Evolutionary conservation across 225 moss, liverwort and hornwort genomes (phyloP).

Genomic region (Polytrichum formosum): DNA sequence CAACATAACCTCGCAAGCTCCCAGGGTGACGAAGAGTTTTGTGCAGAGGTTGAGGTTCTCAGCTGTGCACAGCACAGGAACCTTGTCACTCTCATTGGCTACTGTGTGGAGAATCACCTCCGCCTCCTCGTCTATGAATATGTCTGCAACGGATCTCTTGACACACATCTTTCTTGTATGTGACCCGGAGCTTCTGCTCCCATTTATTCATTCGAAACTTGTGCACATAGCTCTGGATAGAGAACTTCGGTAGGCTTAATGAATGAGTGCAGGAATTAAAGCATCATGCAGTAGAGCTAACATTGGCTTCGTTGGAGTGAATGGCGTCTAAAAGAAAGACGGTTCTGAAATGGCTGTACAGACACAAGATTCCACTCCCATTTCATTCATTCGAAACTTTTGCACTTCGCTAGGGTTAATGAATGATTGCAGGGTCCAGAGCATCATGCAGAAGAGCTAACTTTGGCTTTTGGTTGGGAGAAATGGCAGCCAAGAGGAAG

Average conservation of each 20-base stretch:
- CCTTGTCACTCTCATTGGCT: constrained; percentile 67
- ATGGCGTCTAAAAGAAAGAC: too few species aligned
- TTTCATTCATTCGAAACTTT: too few species aligned
- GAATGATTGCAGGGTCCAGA: too few species aligned
- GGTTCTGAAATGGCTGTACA: too few species aligned
- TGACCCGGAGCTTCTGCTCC: background rate
- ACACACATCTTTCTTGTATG: constrained; percentile 55
- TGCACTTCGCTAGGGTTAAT: too few species aligned
- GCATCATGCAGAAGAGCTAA: background rate
- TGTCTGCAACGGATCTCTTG: constrained; percentile 70
- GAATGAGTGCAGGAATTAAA: too few species aligned
- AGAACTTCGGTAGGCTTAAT: too few species aligned
- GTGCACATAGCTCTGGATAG: too few species aligned
- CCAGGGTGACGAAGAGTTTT: constrained; percentile 59
- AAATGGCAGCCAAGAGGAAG: constrained; percentile 22
- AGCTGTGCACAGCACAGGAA: constrained; percentile 70
- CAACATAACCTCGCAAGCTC: constrained; percentile 58
- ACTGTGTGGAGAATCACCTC: constrained; percentile 43
- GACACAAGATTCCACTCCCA: too few species aligned
- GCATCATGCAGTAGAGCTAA: too few species aligned
- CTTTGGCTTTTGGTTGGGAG: background rate
- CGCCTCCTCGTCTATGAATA: constrained; percentile 70
- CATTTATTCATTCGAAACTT: too few species aligned
- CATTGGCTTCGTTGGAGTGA: too few species aligned
- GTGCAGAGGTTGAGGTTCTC: constrained; percentile 49